A percentile compares a stretch with the other conserved stretches of the same genome.
phyloP scores from a whole-genome alignment of 257 asterid genomes.

The Przewalskia tangutica region DNA sequence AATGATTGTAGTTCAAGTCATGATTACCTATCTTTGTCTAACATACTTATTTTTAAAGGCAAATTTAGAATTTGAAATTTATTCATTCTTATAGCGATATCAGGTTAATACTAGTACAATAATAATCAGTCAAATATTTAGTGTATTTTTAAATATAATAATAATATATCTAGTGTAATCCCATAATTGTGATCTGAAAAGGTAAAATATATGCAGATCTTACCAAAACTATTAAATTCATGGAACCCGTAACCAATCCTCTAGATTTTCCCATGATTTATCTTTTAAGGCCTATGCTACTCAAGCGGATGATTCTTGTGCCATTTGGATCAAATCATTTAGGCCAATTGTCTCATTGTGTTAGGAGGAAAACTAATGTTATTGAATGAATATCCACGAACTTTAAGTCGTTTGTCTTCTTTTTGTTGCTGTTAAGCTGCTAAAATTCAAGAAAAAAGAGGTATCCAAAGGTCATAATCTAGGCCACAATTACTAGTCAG shows the following conservation, averaged over 20 bases:
- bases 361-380: neutral
- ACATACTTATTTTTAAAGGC: neutral
- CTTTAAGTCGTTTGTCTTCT: neutral
- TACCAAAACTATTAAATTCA: neutral
- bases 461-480: neutral
- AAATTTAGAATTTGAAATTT: neutral
- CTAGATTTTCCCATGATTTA: neutral
- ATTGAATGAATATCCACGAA: neutral
- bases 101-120: neutral
- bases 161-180: too few relatives aligned
- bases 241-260: neutral
- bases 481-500: neutral
- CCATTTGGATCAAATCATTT: neutral
- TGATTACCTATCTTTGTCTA: neutral
- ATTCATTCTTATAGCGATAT: neutral
- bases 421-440: neutral
- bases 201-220: too few relatives aligned
- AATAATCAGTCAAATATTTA: neutral
- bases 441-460: neutral
- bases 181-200: too few relatives aligned
- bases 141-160: too few relatives aligned
- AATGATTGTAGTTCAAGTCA: neutral
- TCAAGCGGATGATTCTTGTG: neutral
- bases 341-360: neutral
- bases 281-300: neutral